phyloP scores from a whole-genome alignment of 2,329 filamentous ascomycete genomes.

The Colletotrichum orchidophilum region DNA sequence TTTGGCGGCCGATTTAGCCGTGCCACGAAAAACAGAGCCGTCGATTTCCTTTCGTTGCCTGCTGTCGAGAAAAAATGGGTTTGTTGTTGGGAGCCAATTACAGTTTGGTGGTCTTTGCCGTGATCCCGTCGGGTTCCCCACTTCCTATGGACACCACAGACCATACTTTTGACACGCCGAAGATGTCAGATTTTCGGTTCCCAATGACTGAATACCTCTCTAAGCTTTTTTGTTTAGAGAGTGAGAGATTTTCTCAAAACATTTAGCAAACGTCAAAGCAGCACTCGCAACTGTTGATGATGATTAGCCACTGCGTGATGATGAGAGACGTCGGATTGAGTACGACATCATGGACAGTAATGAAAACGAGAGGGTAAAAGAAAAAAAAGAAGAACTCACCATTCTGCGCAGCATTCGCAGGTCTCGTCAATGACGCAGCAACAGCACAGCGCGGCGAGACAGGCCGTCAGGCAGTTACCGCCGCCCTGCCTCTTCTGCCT shows the following conservation, averaged over 20 bases:
- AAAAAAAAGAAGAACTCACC: slow-evolving; percentile 46
- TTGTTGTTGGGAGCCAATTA: background rate
- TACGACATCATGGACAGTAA: too few species aligned
- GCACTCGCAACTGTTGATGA: slow-evolving; percentile 47
- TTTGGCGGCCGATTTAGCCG: background rate
- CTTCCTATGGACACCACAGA: background rate
- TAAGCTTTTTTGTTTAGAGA: background rate
- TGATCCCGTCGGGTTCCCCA: background rate
- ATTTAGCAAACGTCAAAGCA: slow-evolving; percentile 38
- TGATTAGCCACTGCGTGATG: slow-evolving; percentile 8
- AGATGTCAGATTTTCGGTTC: slow-evolving; percentile 4
- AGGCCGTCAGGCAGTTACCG: slow-evolving; percentile 55
- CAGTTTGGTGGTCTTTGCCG: background rate
- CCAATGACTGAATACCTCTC: background rate
- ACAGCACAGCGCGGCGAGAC: slow-evolving; percentile 59
- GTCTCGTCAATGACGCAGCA: slow-evolving; percentile 60
- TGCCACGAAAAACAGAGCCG: background rate
- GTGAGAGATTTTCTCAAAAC: background rate
- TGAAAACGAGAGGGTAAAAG: too few species aligned
- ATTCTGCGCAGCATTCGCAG: slow-evolving; percentile 54
- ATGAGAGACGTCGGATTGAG: too few species aligned
- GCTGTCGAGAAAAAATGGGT: background rate
- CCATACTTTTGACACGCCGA: background rate
- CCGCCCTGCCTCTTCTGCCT: slow-evolving; percentile 42
- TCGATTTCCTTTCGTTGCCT: too few species aligned